Conservation (phyloP, 768 basidiomycete genomes). For the Astraeus odoratus region DNA sequence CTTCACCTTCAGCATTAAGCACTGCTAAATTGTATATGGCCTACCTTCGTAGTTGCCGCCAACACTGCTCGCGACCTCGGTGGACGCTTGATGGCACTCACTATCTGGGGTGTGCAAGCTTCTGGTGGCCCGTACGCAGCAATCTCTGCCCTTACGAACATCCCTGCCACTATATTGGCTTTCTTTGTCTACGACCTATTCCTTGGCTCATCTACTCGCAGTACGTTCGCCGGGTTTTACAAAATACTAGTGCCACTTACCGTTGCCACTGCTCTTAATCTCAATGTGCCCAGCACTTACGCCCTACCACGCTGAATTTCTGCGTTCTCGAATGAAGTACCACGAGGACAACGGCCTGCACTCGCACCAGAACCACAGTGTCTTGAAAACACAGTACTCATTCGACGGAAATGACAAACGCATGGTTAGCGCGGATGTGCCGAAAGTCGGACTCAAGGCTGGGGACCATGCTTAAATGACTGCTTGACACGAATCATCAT, state of each 20-base stretch:
- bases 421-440: too few relatives aligned
- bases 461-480: too few relatives aligned
- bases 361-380: background rate
- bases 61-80: slow-evolving; percentile 63
- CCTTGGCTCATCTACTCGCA: slow-evolving; percentile 52
- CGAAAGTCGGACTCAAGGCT: too few relatives aligned
- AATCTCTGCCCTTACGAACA: slow-evolving; percentile 57
- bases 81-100: slow-evolving; percentile 51
- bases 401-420: too few relatives aligned
- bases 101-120: slow-evolving; percentile 52
- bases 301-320: slow-evolving; percentile 14
- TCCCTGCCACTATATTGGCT: slow-evolving; percentile 54
- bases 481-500: too few relatives aligned
- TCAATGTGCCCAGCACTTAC: slow-evolving; percentile 16
- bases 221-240: too few relatives aligned
- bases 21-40: background rate
- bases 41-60: slow-evolving; percentile 38
- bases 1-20: background rate
- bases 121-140: slow-evolving; percentile 52
- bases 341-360: slow-evolving; percentile 20
- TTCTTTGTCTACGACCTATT: slow-evolving; percentile 50
- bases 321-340: slow-evolving; percentile 18
- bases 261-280: slow-evolving; percentile 6
- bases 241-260: background rate
- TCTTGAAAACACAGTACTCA: background rate